Percentiles rank a stretch among this genome's conserved stretches.
Evolutionary conservation across 257 asterid species (phyloP).

Genomic region (Prunella vulgaris): DNA sequence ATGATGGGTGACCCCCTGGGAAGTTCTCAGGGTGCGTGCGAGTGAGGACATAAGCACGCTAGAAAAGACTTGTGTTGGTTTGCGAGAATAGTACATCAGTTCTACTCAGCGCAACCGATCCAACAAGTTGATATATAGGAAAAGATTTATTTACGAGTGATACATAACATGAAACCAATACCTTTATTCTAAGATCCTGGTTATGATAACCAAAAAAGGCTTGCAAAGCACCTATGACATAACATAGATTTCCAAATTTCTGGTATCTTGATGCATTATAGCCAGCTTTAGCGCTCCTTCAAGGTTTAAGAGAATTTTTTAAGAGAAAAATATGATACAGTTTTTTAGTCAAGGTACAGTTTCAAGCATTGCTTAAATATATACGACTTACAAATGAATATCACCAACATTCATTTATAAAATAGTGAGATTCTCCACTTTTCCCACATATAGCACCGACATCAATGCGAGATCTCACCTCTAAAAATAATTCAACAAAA

Average conservation of each 20-base stretch:
- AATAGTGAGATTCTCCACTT: slow-evolving; percentile 59
- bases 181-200: slow-evolving; percentile 78
- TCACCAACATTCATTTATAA: slow-evolving; percentile 89
- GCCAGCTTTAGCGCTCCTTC: slow-evolving; percentile 96
- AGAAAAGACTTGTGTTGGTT: too few species aligned
- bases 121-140: too few species aligned
- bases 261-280: slow-evolving; percentile 81
- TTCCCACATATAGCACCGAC: slow-evolving; percentile 69
- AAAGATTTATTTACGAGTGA: too few species aligned
- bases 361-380: slow-evolving; percentile 16
- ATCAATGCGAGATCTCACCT: slow-evolving; percentile 61
- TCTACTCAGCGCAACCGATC: too few species aligned
- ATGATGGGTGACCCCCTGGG: too few species aligned
- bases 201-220: slow-evolving; percentile 72
- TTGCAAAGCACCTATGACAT: slow-evolving; percentile 85
- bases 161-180: too few species aligned
- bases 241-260: slow-evolving; percentile 80
- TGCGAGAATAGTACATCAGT: too few species aligned
- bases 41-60: too few species aligned
- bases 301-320: slow-evolving; percentile 15
- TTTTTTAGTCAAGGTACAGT: slow-evolving; percentile 6
- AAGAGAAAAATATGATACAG: slow-evolving; percentile 1
- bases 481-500: slow-evolving; percentile 39
- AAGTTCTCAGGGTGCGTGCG: too few species aligned
- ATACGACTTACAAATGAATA: slow-evolving; percentile 65